Conservation (phyloP, 148 eudicot genomes). For the Chenopodium quinoa region DNA sequence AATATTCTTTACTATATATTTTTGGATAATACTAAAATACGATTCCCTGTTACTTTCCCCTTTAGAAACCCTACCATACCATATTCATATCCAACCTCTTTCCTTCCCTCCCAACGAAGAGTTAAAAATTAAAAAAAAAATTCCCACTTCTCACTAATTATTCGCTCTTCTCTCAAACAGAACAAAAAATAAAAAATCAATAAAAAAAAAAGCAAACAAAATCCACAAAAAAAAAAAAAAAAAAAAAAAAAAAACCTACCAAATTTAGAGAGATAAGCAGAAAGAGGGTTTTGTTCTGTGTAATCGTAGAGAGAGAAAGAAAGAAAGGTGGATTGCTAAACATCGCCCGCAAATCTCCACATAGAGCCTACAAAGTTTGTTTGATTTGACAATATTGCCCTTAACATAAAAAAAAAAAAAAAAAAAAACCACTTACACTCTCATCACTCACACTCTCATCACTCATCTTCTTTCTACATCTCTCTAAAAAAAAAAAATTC, state of each 20-base stretch:
- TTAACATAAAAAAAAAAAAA: no score
- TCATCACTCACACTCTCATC: no score
- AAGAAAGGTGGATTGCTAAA: no score
- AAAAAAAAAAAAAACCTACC: neutral
- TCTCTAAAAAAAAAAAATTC: no score
- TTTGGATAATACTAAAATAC: constrained; percentile 3
- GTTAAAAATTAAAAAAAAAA: no score
- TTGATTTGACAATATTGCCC: no score
- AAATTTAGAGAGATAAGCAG: neutral
- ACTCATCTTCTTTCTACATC: no score
- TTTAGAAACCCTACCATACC: constrained; percentile 8
- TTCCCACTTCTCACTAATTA: neutral
- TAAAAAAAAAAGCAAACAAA: neutral
- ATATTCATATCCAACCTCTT: neutral
- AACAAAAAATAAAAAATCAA: no score
- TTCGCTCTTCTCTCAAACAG: constrained; percentile 5
- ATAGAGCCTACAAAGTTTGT: no score
- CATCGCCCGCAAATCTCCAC: no score
- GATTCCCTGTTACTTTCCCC: constrained; percentile 2
- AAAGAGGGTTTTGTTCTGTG: constrained; percentile 16
- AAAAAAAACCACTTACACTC: no score
- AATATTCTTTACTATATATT: no score
- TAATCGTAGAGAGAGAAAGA: neutral
- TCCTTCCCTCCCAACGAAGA: neutral
- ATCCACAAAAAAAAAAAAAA: neutral